These are phyloP conservation scores for Zygoascus bituminiphila DNA, from an alignment of 805 yeast species.

Conservation along the genomic window DNA sequence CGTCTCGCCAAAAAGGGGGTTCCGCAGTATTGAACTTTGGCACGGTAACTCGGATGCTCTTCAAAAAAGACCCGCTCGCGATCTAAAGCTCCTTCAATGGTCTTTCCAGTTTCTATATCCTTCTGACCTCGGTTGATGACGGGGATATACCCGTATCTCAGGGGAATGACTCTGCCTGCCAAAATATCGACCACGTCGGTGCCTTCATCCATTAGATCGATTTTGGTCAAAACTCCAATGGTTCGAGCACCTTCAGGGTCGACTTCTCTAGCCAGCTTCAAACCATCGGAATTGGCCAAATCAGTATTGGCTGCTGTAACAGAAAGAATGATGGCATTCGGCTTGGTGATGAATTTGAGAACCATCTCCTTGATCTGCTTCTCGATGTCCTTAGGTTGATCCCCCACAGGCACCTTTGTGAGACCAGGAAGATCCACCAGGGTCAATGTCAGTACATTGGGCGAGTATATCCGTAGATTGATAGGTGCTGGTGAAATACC, in stretches of 20 bases:
- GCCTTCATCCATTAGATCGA: slow-evolving; percentile 96
- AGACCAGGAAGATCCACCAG: slow-evolving; percentile 95
- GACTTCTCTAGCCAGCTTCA: slow-evolving; percentile 92
- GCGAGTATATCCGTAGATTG: slow-evolving; percentile 87
- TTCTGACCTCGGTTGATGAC: slow-evolving; percentile 96
- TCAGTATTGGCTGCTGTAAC: slow-evolving; percentile 97
- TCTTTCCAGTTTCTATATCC: slow-evolving; percentile 81
- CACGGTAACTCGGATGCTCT: slow-evolving; percentile 77
- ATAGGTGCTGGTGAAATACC: slow-evolving; percentile 93
- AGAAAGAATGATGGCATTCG: slow-evolving; percentile 89
- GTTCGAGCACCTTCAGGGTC: slow-evolving; percentile 95
- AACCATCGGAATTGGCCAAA: slow-evolving; percentile 93
- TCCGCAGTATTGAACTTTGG: slow-evolving; percentile 92
- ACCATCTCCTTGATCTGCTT: slow-evolving; percentile 87
- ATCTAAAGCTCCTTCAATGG: slow-evolving; percentile 77
- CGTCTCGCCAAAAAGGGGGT: slow-evolving; percentile 93
- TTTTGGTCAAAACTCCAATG: slow-evolving; percentile 92
- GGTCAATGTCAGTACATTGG: slow-evolving; percentile 89
- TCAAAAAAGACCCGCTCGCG: slow-evolving; percentile 82
- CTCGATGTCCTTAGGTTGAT: slow-evolving; percentile 96
- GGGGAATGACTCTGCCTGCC: slow-evolving; percentile 91
- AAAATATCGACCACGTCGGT: slow-evolving; percentile 94
- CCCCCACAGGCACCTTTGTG: slow-evolving; percentile 98
- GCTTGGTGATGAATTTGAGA: slow-evolving; percentile 86
- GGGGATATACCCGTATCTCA: slow-evolving; percentile 93